Conservation (phyloP, 441 rosid genomes). For the Jatropha podagrica region DNA sequence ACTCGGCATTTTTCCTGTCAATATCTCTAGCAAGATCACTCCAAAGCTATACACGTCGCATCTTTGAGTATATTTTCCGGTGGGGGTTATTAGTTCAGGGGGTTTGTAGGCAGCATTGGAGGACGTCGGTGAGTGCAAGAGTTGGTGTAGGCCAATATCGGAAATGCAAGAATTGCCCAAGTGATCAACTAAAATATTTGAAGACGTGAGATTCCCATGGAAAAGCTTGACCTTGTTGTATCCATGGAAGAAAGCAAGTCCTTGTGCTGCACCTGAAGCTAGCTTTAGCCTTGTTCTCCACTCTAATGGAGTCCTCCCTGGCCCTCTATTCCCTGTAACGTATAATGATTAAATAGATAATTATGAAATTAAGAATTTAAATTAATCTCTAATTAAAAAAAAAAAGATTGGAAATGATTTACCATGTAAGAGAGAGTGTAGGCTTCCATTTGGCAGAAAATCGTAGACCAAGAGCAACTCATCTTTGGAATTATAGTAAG, state of each 20-base stretch:
- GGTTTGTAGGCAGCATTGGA: slow-evolving; percentile 31
- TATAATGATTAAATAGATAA: not conserved
- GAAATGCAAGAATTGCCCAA: slow-evolving; percentile 38
- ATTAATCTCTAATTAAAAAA: not conserved
- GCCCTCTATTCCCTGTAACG: slow-evolving; percentile 44
- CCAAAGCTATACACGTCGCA: slow-evolving; percentile 49
- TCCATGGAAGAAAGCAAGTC: slow-evolving; percentile 45
- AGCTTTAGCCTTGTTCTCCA: slow-evolving; percentile 47
- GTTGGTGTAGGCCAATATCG: slow-evolving; percentile 39
- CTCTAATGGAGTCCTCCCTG: slow-evolving; percentile 43
- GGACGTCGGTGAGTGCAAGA: slow-evolving; percentile 27
- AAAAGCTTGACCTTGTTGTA: slow-evolving; percentile 37
- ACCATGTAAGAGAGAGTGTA: slow-evolving; percentile 50
- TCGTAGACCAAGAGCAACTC: slow-evolving; percentile 52
- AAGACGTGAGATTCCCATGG: slow-evolving; percentile 51
- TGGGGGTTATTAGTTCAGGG: slow-evolving; percentile 33
- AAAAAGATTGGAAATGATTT: not conserved
- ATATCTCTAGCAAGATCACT: slow-evolving; percentile 43
- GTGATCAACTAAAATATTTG: slow-evolving; percentile 41
- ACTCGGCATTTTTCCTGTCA: slow-evolving; percentile 41
- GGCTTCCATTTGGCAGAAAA: slow-evolving; percentile 42
- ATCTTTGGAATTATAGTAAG: slow-evolving; percentile 38
- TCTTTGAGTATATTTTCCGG: slow-evolving; percentile 31
- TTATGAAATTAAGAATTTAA: not conserved
- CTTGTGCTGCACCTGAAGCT: slow-evolving; percentile 45